A percentile compares a stretch with the other conserved stretches of the same genome.
Conservation (phyloP, 768 basidiomycete genomes). For the Kwoniella shandongensis region DNA sequence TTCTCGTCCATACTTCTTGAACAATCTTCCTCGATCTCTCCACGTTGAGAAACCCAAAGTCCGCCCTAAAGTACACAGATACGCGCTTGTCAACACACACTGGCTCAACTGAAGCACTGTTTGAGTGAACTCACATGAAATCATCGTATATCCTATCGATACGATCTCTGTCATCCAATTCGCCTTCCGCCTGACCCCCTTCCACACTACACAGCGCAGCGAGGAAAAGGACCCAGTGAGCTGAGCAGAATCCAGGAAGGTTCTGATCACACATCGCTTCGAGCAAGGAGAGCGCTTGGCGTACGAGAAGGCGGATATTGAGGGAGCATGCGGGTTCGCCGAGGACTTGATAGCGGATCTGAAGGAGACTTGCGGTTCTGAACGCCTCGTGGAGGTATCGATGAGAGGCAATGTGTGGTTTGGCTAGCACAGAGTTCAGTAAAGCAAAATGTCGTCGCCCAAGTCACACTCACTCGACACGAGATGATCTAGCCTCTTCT, state of each 20-base stretch:
- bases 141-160: slow-evolving; percentile 33
- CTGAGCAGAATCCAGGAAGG: slow-evolving; percentile 34
- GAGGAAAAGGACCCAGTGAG: slow-evolving; percentile 42
- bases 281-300: slow-evolving; percentile 36
- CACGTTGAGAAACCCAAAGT: slow-evolving; percentile 32
- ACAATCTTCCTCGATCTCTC: slow-evolving; percentile 35
- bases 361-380: slow-evolving; percentile 32
- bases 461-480: slow-evolving; percentile 22
- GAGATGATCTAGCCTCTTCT: slow-evolving; percentile 26
- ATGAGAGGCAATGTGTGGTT: slow-evolving; percentile 33
- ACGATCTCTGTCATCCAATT: slow-evolving; percentile 29
- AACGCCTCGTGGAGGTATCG: slow-evolving; percentile 46
- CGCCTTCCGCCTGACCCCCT: slow-evolving; percentile 18
- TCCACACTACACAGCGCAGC: slow-evolving; percentile 26
- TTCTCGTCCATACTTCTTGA: slow-evolving; percentile 35
- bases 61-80: slow-evolving; percentile 23
- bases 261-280: slow-evolving; percentile 36
- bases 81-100: too few relatives aligned
- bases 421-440: slow-evolving; percentile 13
- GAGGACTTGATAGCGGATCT: slow-evolving; percentile 29
- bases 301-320: slow-evolving; percentile 31
- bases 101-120: too few relatives aligned
- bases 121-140: slow-evolving; percentile 33
- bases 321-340: slow-evolving; percentile 34
- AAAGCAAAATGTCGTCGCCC: background rate